Evolutionary conservation across 2,329 filamentous ascomycete genomes (phyloP).

Genomic region (Phoma sp.): DNA sequence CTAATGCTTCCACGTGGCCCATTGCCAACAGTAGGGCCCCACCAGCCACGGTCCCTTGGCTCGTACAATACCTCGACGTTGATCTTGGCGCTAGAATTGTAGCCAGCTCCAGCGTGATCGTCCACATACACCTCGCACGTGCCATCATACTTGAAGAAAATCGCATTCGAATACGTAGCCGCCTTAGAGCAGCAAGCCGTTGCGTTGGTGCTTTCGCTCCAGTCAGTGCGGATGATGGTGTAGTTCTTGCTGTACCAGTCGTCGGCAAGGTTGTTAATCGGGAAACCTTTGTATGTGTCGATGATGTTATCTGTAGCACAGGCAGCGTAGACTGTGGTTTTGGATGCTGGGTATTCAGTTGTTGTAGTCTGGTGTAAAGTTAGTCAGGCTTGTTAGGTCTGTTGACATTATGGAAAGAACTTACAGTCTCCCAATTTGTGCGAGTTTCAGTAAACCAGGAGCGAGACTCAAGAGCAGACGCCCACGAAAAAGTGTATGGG

Average conservation of each 20-base stretch:
- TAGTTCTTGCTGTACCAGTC: conserved; percentile 17
- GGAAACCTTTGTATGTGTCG: conserved; percentile 5
- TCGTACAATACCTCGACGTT: conserved; percentile 13
- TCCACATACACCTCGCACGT: conserved; percentile 11
- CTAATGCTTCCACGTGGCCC: conserved; percentile 10
- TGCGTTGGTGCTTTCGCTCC: conserved; percentile 9
- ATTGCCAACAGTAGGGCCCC: conserved; percentile 6
- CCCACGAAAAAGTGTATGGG: conserved; percentile 8
- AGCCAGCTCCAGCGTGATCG: background rate
- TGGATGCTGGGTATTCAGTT: conserved; percentile 7
- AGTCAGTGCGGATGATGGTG: conserved; percentile 11
- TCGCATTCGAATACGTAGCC: background rate
- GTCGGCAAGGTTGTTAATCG: conserved; percentile 2
- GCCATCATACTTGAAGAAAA: conserved; percentile 18
- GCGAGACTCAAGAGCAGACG: conserved; percentile 1
- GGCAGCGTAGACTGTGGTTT: conserved; percentile 8
- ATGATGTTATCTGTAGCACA: conserved; percentile 12
- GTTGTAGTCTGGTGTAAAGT: conserved; percentile 5
- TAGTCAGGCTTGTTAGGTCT: too few relatives aligned
- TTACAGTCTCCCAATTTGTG: conserved; percentile 8
- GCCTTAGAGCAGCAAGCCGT: conserved; percentile 11
- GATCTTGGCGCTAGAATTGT: conserved; percentile 2
- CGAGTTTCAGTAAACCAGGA: conserved; percentile 12
- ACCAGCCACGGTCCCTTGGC: conserved; percentile 11
- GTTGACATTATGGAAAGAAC: background rate